Base-by-base conservation (phyloP, 2,329 filamentous ascomycete species). In the Pestalotiopsis sp. region DNA sequence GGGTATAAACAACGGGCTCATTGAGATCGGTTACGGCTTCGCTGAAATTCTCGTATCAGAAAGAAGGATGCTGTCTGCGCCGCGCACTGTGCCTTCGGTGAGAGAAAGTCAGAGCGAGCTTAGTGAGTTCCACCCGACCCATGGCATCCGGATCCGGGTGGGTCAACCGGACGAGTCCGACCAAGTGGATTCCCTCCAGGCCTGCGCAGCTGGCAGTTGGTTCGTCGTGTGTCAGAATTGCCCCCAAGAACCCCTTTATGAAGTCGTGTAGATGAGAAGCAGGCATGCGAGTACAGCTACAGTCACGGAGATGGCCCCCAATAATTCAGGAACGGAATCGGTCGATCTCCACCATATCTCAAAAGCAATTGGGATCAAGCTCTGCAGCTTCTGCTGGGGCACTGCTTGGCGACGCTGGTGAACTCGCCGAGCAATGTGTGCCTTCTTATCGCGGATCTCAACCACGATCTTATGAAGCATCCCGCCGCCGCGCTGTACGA, bases 401-500 rank as follows among this genome's bases (percentile, higher is more conserved):
- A 61, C 58, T 36, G 39, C 63, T 25, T 60, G 14, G 1, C 23
- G 45, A 31, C 36, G 36, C 56, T 49, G 20, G 17, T 52, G 31
- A 25, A 61, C 31, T 17, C 23, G 36, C 31, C 17, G 31, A 3
- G 20, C 13, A n/a, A 66, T 20, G 57, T 66, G 64, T 56, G 23
- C 17, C 13, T 45, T 27, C 38, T 60, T n/a, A 20, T 59, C 56
- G 20, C 56, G 52, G 38, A 66, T 60, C 31, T 66, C 64, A 17
- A 66, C 56, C 9, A 60, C 52, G 14, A 66, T n/a, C n/a, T 61
- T 66, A 20, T 66, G 56, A 31, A 27, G n/a, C 36, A 61, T 25
- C 25, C 31, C 36, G n/a, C 60, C 66, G 9, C 31, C 31, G 9
- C 65, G 12, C 3, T 78, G 76, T 2, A 68, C 69, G 12, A 79